Base-by-base conservation (phyloP, 129 eudicot species). In the Helianthus tuberosus region DNA sequence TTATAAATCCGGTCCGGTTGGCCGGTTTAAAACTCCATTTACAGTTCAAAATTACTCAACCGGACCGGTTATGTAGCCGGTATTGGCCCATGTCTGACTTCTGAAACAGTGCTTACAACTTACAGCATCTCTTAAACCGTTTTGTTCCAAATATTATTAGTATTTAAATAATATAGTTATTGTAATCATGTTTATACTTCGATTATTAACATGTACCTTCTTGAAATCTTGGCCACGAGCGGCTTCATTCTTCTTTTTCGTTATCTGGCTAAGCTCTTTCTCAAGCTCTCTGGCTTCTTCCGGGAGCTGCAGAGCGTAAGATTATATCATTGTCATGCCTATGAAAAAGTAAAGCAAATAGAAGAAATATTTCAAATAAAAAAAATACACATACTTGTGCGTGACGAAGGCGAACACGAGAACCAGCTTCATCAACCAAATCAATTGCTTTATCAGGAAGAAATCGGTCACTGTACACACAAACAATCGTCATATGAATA, bases 221-320 rank as follows among this genome's bases (percentile, higher is more conserved):
- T 92, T 96, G 50, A 92, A 92, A 83, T 92, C 98, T 51, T 92
- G 98, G 71, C 93, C 77, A 1, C 96, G 91, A 44, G 89, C 91
- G 8, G 98, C 91, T 68, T 92, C 98, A 57, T 87, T 85, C 82
- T 92, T 92, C 85, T 92, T 96, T 79, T 89, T 89, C 1, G 96
- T 92, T 65, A 92, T 83, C 80, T 92, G 91, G 70, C 98, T 83
- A 35, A 92, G 90, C 71, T 92, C 93, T 83, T 85, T 92, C 86
- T 92, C 98, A 60, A 92, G 96, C 80, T 92, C 98, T 87, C 86
- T 92, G 20, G 96, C 98, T 84, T 92, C 98, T 82, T 84, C 97
- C 11, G 97, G 97, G 27, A 91, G 90, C 97, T 88, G 89, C 71
- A 84, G 36, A 52, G 47, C 32, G 66, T 32, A 32, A 41, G 54